Conservation (phyloP, 306 rosid genomes). For the Casuarina glauca region DNA sequence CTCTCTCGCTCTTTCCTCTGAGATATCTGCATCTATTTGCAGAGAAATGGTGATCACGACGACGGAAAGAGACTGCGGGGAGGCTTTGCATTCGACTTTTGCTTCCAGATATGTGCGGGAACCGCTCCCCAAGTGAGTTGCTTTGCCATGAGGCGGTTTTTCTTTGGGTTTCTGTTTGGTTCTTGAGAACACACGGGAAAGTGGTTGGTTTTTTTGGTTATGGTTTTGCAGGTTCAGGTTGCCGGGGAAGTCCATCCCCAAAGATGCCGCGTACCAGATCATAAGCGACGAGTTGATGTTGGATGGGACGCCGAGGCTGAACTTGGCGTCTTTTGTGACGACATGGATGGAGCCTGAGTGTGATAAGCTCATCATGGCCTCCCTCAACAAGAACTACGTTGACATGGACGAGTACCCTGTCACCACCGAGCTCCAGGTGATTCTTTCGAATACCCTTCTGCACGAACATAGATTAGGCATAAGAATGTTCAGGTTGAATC, state of each 20-base stretch:
- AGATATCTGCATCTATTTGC: not conserved
- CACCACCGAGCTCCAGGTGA: constrained; percentile 86
- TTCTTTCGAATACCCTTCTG: not conserved
- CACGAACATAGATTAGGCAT: not conserved
- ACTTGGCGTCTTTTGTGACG: constrained; percentile 61
- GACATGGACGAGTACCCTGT: constrained; percentile 97
- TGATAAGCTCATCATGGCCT: constrained; percentile 65
- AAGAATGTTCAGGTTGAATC: not conserved
- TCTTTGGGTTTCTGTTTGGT: not conserved
- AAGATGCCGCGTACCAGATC: constrained; percentile 54
- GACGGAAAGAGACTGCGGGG: constrained; percentile 15
- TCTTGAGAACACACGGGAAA: not conserved
- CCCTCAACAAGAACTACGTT: constrained; percentile 85
- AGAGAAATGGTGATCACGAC: constrained; percentile 25
- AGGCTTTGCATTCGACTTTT: constrained; percentile 27
- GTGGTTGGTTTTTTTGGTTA: not conserved
- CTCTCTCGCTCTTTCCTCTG: not conserved
- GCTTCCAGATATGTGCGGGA: constrained; percentile 41
- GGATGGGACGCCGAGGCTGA: constrained; percentile 51
- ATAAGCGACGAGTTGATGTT: constrained; percentile 57
- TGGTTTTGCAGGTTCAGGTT: constrained; percentile 30
- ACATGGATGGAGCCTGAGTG: constrained; percentile 86
- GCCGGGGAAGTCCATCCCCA: constrained; percentile 34
- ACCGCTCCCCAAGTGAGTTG: constrained; percentile 33
- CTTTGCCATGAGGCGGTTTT: not conserved